Conservation (phyloP, 352 stramenopile species). For the Globisporangium irregulare region DNA sequence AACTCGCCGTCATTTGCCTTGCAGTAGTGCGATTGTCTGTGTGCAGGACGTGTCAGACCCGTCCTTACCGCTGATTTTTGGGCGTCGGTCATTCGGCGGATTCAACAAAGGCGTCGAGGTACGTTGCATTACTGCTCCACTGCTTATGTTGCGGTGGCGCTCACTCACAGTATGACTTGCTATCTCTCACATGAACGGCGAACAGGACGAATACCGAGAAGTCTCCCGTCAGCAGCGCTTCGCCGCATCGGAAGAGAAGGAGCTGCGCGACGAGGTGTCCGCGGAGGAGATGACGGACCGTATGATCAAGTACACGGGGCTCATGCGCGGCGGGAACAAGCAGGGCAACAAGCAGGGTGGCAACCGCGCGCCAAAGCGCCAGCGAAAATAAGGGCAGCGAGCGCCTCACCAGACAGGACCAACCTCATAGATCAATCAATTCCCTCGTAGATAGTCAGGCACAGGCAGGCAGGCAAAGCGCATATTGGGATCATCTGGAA, state of each 20-base stretch:
- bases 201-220: constrained; percentile 71
- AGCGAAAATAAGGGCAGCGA: constrained; percentile 41
- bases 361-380: constrained; percentile 46
- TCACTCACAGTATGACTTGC: neutral
- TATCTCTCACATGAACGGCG: neutral
- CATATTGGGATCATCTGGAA: neutral
- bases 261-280: constrained; percentile 76
- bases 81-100: constrained; percentile 69
- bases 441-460: neutral
- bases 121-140: neutral
- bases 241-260: constrained; percentile 61
- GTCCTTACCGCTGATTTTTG: constrained; percentile 72
- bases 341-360: constrained; percentile 14
- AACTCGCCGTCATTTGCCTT: neutral
- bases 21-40: constrained; percentile 36
- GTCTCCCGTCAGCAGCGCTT: constrained; percentile 53
- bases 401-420: neutral
- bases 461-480: neutral
- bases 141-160: neutral
- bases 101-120: constrained; percentile 83
- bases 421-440: constrained; percentile 1
- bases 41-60: constrained; percentile 62
- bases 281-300: constrained; percentile 77
- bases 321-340: constrained; percentile 32
- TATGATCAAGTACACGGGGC: constrained; percentile 84